phyloP scores from a whole-genome alignment of 371 early-diverging fungal genomes.

The Apophysomyces ossiformis region DNA sequence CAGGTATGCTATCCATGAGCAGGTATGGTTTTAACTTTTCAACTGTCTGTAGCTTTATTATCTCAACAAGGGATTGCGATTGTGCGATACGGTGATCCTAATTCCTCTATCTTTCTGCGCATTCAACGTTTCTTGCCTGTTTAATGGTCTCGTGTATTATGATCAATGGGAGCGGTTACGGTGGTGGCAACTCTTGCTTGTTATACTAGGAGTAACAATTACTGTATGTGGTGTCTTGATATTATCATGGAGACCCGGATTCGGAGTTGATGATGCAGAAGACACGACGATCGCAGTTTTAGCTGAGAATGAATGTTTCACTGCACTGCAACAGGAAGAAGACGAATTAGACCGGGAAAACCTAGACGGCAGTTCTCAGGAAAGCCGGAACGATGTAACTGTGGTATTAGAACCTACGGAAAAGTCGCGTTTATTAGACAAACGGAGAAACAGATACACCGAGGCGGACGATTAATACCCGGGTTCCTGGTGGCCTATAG shows the following conservation, averaged over 20 bases:
- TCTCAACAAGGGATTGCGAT: slow-evolving; percentile 74
- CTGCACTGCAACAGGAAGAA: slow-evolving; percentile 10
- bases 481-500: neutral
- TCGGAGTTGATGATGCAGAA: neutral
- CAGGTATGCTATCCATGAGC: slow-evolving; percentile 53
- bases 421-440: slow-evolving; percentile 18
- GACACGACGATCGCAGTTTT: slow-evolving; percentile 2
- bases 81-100: slow-evolving; percentile 80
- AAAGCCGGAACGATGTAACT: neutral
- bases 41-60: slow-evolving; percentile 65
- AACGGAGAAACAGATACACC: neutral
- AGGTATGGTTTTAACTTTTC: neutral
- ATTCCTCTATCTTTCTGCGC: slow-evolving; percentile 82
- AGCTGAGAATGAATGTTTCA: neutral
- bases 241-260: slow-evolving; percentile 54
- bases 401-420: slow-evolving; percentile 14
- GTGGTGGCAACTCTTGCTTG: slow-evolving; percentile 68
- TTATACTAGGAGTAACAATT: slow-evolving; percentile 67
- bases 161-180: slow-evolving; percentile 72
- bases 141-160: slow-evolving; percentile 83
- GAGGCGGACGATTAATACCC: neutral
- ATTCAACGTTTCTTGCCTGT: slow-evolving; percentile 76
- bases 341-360: slow-evolving; percentile 15
- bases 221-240: slow-evolving; percentile 68
- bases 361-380: slow-evolving; percentile 2